Percentiles rank a stretch among this genome's conserved stretches.
Evolutionary conservation across 345 rosid genomes (phyloP).

Genomic region (Lepidium africanum): DNA sequence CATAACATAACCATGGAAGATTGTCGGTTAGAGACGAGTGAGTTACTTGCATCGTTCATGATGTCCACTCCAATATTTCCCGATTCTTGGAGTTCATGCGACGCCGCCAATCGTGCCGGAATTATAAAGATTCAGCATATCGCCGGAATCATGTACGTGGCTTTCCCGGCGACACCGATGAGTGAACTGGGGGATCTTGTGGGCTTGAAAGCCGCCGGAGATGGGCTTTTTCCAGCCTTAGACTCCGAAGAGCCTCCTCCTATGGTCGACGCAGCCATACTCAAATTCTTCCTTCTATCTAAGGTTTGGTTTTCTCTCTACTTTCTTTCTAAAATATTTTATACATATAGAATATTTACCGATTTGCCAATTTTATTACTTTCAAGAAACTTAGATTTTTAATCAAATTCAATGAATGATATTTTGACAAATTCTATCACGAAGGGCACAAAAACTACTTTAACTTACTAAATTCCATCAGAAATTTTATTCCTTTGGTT

Average conservation of each 20-base stretch:
- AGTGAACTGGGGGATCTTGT: conserved; percentile 10
- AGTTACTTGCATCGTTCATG: conserved; percentile 53
- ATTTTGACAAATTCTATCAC: too few species aligned
- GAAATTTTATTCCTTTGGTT: neutral
- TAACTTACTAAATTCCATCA: neutral
- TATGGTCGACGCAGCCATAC: conserved; percentile 41
- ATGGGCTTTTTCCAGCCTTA: conserved; percentile 31
- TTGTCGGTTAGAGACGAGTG: conserved; percentile 68
- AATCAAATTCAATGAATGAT: too few species aligned
- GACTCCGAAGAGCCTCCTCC: conserved; percentile 37
- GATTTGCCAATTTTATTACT: neutral
- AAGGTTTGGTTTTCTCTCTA: conserved; percentile 35
- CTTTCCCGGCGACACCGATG: conserved; percentile 32
- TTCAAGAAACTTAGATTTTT: neutral
- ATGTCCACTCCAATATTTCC: conserved; percentile 48
- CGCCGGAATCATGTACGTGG: conserved; percentile 43
- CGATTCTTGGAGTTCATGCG: conserved; percentile 57
- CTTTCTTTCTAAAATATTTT: neutral
- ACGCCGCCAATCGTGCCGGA: neutral
- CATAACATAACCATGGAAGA: conserved; percentile 11
- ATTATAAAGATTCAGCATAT: conserved; percentile 23
- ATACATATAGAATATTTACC: neutral
- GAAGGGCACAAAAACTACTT: neutral
- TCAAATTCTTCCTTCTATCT: conserved; percentile 33
- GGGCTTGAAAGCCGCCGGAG: neutral